These are phyloP conservation scores for Rosa hybrid DNA, from an alignment of 331 rosid species.

Conservation along the genomic window DNA sequence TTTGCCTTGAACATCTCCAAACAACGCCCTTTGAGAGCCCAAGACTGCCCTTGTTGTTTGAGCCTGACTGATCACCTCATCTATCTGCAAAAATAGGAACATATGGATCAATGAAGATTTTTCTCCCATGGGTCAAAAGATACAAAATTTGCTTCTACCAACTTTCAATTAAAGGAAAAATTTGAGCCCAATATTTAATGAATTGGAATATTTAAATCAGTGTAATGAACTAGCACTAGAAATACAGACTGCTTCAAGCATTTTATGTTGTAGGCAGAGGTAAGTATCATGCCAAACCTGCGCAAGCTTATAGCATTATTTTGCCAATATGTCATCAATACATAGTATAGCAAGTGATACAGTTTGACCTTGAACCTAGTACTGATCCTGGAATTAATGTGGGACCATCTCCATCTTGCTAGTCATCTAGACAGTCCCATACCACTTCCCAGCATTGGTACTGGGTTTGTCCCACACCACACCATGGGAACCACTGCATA, in stretches of 20 bases:
- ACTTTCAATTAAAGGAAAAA: neutral
- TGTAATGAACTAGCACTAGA: neutral
- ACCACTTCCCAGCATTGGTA: neutral
- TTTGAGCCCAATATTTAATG: neutral
- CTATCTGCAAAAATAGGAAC: slow-evolving; percentile 56
- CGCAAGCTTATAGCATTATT: neutral
- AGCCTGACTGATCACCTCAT: slow-evolving; percentile 98
- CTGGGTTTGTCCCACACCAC: neutral
- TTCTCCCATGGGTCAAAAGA: neutral
- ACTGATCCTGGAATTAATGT: neutral
- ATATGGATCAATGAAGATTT: neutral
- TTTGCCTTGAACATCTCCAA: slow-evolving; percentile 98
- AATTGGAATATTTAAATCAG: neutral
- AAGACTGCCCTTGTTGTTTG: slow-evolving; percentile 86
- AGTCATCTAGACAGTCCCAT: neutral
- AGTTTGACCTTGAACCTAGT: neutral
- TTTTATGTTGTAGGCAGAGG: neutral
- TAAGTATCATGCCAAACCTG: neutral
- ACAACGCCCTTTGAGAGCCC: slow-evolving; percentile 79
- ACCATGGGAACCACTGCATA: neutral
- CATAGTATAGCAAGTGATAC: neutral
- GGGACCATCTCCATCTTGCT: slow-evolving; percentile 5
- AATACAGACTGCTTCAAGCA: neutral
- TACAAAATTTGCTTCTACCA: neutral
- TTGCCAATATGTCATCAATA: neutral